Conservation (phyloP, 805 yeast genomes). For the Zygoascus bituminiphila region DNA sequence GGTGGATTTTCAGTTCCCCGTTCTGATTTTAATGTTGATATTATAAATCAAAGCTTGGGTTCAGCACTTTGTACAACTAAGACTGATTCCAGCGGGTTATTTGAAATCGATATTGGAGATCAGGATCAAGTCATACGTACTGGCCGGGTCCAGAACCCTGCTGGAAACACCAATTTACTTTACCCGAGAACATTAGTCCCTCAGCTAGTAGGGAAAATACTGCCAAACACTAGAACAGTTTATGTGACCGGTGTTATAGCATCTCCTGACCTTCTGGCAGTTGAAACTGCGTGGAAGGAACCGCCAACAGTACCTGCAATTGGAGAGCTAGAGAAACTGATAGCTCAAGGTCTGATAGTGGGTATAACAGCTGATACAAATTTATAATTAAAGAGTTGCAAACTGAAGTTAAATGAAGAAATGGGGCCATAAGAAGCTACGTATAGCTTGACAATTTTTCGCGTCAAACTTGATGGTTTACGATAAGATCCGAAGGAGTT, state of each 20-base stretch:
- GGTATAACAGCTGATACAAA: too few species aligned
- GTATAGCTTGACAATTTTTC: too few species aligned
- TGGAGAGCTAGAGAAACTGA: slow-evolving; percentile 3
- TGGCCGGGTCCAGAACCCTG: slow-evolving; percentile 8
- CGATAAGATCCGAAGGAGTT: too few species aligned
- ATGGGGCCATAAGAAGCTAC: too few species aligned
- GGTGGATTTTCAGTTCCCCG: slow-evolving; percentile 17
- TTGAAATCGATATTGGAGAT: slow-evolving; percentile 7
- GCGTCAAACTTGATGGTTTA: too few species aligned
- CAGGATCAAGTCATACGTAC: slow-evolving; percentile 2
- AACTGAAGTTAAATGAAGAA: too few species aligned
- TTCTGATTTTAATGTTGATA: slow-evolving; percentile 11
- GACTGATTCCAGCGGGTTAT: slow-evolving; percentile 1
- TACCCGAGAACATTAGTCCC: slow-evolving; percentile 11
- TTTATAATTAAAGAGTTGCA: too few species aligned
- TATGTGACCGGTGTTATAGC: slow-evolving; percentile 10
- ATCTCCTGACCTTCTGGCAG: not conserved
- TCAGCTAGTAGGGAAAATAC: slow-evolving; percentile 9
- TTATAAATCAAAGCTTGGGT: slow-evolving; percentile 6
- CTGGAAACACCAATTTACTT: slow-evolving; percentile 12
- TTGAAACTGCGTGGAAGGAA: not conserved
- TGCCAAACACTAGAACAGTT: slow-evolving; percentile 5
- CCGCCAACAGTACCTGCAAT: slow-evolving; percentile 1
- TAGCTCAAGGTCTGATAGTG: not conserved
- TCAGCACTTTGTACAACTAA: too few species aligned